Base-by-base conservation (phyloP, 768 basidiomycete genomes). In the Pilatotrama ljubarskyi region DNA sequence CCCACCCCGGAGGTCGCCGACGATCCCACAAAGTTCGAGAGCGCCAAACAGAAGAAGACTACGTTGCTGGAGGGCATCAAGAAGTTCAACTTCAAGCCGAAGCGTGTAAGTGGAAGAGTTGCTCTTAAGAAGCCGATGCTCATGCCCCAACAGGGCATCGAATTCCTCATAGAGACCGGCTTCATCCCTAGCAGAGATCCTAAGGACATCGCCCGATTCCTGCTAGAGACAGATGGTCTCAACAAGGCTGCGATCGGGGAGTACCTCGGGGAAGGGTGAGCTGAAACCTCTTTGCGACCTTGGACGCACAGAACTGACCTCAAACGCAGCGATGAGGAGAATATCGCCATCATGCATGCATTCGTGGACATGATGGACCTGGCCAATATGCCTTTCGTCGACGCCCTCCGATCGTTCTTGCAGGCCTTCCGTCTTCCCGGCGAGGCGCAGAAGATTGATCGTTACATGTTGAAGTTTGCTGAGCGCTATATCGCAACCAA, bases 21-120 rank as follows among this genome's bases (percentile, higher is more conserved):
- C 68, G 96, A 98, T 71, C 96, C 96, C 1, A 87, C 81, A 18
- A 83, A 84, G 68, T 98, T 99, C 64, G 96, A 98, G 77, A 95
- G 84, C 61, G 97, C 95, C 11, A 98, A 97, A 72, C 91, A 94
- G 76, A 90, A 92, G 76, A 99, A 99, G 77, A 98, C 93, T 35
- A 95, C 90, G 0, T 73, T 98, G 26, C 76, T 95, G 38, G 96
- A 98, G 71, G 97, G 97, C 25, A 91, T 98, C 74, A 95, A 90
- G 74, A 94, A 93, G 74, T 99, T 99, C 75, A 98, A 98, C 72
- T 94, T 89, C 80, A 98, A 97, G 75, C 95, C 96, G n/a, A 98
- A 98, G 75, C 84, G 87, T 66, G 95, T 95, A 68, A 46, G 87
- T 74, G 2, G 1, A 25, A 24, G 7, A 20, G 11, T 1, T 50